Conservation (phyloP, 2,329 filamentous ascomycete genomes). For the Diaporthe australafricana region DNA sequence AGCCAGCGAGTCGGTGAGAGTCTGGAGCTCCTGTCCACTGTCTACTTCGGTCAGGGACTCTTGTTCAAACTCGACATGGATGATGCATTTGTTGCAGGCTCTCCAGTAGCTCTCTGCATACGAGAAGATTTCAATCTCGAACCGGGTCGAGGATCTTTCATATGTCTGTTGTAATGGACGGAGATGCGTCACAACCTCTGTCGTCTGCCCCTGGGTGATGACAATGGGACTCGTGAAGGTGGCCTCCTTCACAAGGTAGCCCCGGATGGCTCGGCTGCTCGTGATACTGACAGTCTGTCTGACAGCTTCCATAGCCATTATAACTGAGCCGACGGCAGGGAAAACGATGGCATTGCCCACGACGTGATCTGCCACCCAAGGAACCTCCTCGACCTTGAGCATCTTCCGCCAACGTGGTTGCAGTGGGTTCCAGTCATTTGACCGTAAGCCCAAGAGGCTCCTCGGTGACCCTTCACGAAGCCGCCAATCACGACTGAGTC, state of each 20-base stretch:
- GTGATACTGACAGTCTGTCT: not conserved
- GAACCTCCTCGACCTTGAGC: slow-evolving; percentile 44
- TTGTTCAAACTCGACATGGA: not conserved
- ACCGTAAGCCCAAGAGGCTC: slow-evolving; percentile 40
- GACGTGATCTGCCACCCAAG: slow-evolving; percentile 61
- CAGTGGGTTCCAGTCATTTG: not conserved
- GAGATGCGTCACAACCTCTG: not conserved
- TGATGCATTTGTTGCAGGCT: not conserved
- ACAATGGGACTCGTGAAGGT: not conserved
- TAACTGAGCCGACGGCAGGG: slow-evolving; percentile 48
- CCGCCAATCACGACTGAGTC: slow-evolving; percentile 48
- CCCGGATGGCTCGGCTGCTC: not conserved
- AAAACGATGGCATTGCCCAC: slow-evolving; percentile 37
- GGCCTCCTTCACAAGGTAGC: not conserved
- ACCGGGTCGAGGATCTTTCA: not conserved
- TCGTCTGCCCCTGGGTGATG: not conserved
- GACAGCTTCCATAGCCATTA: slow-evolving; percentile 49
- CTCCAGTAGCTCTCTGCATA: not conserved
- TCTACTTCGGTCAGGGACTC: not conserved
- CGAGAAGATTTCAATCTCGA: not conserved
- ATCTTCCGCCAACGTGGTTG: slow-evolving; percentile 5
- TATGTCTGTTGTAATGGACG: not conserved
- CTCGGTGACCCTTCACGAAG: slow-evolving; percentile 41
- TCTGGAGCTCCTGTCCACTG: not conserved
- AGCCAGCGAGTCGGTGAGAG: not conserved